Percentiles rank a stretch among this genome's conserved stretches.
These are phyloP conservation scores for Ceratobasidium sp. DNA, from an alignment of 1,284 basidiomycete genomes.

Conservation along the genomic window DNA sequence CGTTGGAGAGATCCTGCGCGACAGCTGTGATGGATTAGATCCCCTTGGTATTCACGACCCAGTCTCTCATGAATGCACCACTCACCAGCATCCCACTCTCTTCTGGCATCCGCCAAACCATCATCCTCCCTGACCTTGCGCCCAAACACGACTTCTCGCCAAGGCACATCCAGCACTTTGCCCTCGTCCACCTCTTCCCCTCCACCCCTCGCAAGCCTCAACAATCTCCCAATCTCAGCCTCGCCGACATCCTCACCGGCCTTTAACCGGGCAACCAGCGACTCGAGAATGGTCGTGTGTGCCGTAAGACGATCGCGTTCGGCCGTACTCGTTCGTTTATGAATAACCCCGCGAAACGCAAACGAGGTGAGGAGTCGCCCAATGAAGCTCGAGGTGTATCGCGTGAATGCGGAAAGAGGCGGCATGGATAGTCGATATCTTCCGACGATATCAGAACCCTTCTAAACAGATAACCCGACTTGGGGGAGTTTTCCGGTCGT, in stretches of 20 bases:
- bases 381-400: conserved; percentile 48
- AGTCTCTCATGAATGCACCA: not conserved
- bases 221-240: conserved; percentile 60
- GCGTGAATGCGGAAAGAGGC: conserved; percentile 26
- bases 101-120: not conserved
- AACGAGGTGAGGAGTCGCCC: conserved; percentile 68
- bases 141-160: conserved; percentile 39
- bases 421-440: too few relatives aligned
- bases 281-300: conserved; percentile 65
- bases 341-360: conserved; percentile 65
- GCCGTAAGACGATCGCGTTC: conserved; percentile 60
- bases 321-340: conserved; percentile 57
- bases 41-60: not conserved
- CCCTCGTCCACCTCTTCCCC: not conserved
- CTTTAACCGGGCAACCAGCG: conserved; percentile 58
- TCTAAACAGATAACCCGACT: too few relatives aligned
- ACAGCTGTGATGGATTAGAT: not conserved
- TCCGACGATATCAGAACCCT: too few relatives aligned
- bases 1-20: not conserved
- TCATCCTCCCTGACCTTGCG: conserved; percentile 2
- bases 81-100: conserved; percentile 26
- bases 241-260: conserved; percentile 54
- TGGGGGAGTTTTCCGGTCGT: not conserved
- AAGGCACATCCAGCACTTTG: conserved; percentile 3
- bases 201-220: conserved; percentile 54